Evolutionary conservation across 179 eudicot genomes (phyloP).

Genomic region (Silene noctiflora): DNA sequence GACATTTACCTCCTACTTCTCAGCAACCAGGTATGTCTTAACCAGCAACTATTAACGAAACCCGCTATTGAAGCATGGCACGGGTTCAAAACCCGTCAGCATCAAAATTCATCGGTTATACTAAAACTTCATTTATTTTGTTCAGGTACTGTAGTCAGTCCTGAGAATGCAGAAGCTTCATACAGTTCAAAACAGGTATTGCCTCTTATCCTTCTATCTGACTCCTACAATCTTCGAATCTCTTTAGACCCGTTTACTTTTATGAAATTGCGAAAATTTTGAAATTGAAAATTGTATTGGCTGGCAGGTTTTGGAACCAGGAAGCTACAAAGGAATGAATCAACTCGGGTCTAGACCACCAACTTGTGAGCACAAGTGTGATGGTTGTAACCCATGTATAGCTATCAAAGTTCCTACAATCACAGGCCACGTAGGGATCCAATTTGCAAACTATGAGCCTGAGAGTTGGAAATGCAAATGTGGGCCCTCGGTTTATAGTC

Average conservation of each 20-base stretch:
- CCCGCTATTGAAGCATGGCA: background rate
- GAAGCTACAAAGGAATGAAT: conserved; percentile 32
- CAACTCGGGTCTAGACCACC: conserved; percentile 79
- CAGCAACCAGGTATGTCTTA: conserved; percentile 24
- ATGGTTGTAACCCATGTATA: conserved; percentile 67
- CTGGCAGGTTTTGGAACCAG: conserved; percentile 7
- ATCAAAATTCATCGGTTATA: background rate
- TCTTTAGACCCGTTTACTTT: background rate
- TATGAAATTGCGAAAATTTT: background rate
- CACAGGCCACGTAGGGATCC: conserved; percentile 38
- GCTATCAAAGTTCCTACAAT: conserved; percentile 72
- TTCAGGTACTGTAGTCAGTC: conserved; percentile 31
- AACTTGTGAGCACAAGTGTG: conserved; percentile 71
- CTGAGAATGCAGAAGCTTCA: conserved; percentile 25
- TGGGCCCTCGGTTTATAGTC: conserved; percentile 68
- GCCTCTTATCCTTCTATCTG: conserved; percentile 1
- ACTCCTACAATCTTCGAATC: background rate
- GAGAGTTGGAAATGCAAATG: conserved; percentile 96
- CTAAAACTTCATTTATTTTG: conserved; percentile 3
- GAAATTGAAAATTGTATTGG: background rate
- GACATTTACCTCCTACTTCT: conserved; percentile 34
- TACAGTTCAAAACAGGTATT: conserved; percentile 33
- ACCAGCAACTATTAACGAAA: background rate
- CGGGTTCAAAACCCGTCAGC: background rate
- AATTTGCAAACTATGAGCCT: conserved; percentile 75